A percentile compares a stretch with the other conserved stretches of the same genome.
Evolutionary conservation across 2,329 filamentous ascomycete species (phyloP).

Genomic region (Meredithiella fracta): DNA sequence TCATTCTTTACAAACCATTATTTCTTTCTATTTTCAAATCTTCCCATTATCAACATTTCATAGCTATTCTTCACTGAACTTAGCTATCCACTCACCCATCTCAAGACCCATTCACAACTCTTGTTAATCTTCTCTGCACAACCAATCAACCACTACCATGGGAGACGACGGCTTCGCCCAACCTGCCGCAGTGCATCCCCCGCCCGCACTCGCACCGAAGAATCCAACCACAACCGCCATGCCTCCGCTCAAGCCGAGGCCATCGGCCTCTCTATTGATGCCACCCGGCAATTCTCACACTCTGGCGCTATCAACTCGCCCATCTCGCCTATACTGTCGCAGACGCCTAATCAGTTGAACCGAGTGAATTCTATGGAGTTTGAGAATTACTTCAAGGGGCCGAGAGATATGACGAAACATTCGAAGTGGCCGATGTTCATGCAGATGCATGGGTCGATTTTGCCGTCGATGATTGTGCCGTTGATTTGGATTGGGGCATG

Average conservation of each 20-base stretch:
- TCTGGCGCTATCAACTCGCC: constrained; percentile 9
- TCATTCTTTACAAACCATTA: background rate
- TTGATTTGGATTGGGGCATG: constrained; percentile 45
- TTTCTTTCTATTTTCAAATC: background rate
- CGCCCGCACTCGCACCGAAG: constrained; percentile 7
- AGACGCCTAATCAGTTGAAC: constrained; percentile 12
- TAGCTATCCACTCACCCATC: background rate
- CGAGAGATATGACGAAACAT: constrained; percentile 53
- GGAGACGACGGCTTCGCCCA: constrained; percentile 11
- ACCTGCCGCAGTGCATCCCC: constrained; percentile 5
- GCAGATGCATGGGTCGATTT: constrained; percentile 58
- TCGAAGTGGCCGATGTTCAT: constrained; percentile 64
- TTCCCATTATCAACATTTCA: background rate
- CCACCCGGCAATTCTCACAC: constrained; percentile 9
- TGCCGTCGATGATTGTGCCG: constrained; percentile 59
- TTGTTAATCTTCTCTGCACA: background rate
- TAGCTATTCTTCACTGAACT: constrained; percentile 5
- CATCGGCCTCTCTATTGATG: constrained; percentile 10
- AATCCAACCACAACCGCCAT: constrained; percentile 7
- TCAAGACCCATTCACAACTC: background rate
- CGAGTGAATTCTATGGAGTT: constrained; percentile 13
- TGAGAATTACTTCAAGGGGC: constrained; percentile 27
- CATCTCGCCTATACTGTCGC: constrained; percentile 11
- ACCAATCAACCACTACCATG: constrained; percentile 2
- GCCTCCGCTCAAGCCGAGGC: constrained; percentile 9